Conservation (phyloP, 108 stramenopile species). For the Epithemia pelagica region DNA sequence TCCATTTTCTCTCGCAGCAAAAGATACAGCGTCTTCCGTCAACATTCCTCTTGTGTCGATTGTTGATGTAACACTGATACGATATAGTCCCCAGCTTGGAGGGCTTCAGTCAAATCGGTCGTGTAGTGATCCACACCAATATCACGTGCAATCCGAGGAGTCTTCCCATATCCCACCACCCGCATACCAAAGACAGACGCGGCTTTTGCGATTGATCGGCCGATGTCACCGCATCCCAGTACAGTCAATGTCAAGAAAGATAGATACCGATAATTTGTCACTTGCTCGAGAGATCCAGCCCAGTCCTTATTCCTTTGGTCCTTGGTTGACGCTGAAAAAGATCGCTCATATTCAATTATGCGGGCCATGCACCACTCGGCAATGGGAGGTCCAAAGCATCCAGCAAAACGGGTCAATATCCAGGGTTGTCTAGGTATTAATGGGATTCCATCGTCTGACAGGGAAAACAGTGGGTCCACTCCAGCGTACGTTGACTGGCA, state of each 20-base stretch:
- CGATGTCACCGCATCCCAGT: slow-evolving; percentile 50
- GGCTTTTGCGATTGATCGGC: slow-evolving; percentile 31
- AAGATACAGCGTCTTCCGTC: slow-evolving; percentile 1
- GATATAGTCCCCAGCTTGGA: slow-evolving; percentile 36
- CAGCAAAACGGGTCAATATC: slow-evolving; percentile 42
- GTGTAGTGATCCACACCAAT: slow-evolving; percentile 28
- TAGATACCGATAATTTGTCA: slow-evolving; percentile 37
- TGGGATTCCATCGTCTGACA: background rate
- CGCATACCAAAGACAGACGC: slow-evolving; percentile 41
- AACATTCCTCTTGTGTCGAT: slow-evolving; percentile 30
- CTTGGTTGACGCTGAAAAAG: slow-evolving; percentile 18
- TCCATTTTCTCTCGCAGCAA: slow-evolving; percentile 13
- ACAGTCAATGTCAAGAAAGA: slow-evolving; percentile 34
- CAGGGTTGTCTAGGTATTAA: slow-evolving; percentile 5
- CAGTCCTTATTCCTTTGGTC: slow-evolving; percentile 34
- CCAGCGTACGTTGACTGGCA: slow-evolving; percentile 49
- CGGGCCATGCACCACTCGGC: slow-evolving; percentile 50
- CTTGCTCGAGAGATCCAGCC: slow-evolving; percentile 24
- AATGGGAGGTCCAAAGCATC: slow-evolving; percentile 44
- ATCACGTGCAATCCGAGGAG: background rate
- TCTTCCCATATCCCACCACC: slow-evolving; percentile 30
- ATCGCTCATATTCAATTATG: slow-evolving; percentile 45
- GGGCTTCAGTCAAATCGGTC: slow-evolving; percentile 23
- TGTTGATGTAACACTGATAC: slow-evolving; percentile 48
- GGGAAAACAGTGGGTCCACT: slow-evolving; percentile 29